A percentile compares a stretch with the other conserved stretches of the same genome.
Evolutionary conservation across 2,329 filamentous ascomycete species (phyloP).

Genomic region (Scortechinia acanthostroma): DNA sequence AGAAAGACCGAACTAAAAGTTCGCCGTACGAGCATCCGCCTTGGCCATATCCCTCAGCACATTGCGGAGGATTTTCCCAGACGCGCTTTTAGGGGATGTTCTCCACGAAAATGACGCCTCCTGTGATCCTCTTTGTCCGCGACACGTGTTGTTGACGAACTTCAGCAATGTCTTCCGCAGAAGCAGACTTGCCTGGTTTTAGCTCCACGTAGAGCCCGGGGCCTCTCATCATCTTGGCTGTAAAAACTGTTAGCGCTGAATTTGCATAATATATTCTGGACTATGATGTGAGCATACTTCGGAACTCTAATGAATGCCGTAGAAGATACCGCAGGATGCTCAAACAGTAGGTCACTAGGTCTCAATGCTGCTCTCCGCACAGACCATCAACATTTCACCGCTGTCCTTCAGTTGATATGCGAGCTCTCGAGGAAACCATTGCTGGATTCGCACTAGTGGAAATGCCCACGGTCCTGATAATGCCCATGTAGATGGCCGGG

Average conservation of each 20-base stretch:
- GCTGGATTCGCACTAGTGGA: constrained; percentile 72
- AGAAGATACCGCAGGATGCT: constrained; percentile 44
- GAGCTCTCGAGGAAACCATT: constrained; percentile 64
- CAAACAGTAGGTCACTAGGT: constrained; percentile 41
- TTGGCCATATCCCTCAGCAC: constrained; percentile 47
- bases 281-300: too few species aligned
- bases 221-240: constrained; percentile 51
- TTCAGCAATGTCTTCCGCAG: constrained; percentile 45
- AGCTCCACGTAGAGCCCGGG: constrained; percentile 63
- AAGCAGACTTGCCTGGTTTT: constrained; percentile 33
- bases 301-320: constrained; percentile 64
- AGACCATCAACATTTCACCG: constrained; percentile 59
- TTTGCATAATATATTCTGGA: too few species aligned
- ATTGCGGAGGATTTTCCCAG: constrained; percentile 62
- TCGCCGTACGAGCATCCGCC: too few species aligned
- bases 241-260: too few species aligned
- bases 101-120: constrained; percentile 64
- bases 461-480: constrained; percentile 71
- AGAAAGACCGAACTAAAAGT: too few species aligned
- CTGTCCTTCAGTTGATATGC: constrained; percentile 71
- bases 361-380: constrained; percentile 49
- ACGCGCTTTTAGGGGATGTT: constrained; percentile 67
- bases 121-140: constrained; percentile 59
- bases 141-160: constrained; percentile 62
- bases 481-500: constrained; percentile 63